These are phyloP conservation scores for Phytopythium ostracodes DNA, from an alignment of 352 stramenopile genomes.

Conservation along the genomic window DNA sequence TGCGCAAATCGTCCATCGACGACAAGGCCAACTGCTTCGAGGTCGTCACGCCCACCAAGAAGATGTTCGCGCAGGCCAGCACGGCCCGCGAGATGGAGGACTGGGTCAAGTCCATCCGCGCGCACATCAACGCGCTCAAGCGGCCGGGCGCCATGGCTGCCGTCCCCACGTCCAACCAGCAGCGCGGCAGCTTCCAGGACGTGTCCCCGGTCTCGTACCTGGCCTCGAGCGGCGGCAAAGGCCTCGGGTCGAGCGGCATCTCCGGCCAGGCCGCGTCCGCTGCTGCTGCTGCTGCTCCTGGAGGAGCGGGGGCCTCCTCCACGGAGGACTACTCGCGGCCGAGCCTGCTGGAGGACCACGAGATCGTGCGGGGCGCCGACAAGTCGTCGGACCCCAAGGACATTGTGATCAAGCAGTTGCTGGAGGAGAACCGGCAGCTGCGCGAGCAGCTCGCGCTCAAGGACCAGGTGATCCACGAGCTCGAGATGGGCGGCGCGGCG, in stretches of 20 bases:
- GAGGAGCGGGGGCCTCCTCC: no score
- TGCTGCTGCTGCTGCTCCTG: no score
- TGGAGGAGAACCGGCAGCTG: constrained; percentile 78
- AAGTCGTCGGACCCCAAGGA: constrained; percentile 84
- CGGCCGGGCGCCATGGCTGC: no score
- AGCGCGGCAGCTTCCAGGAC: constrained; percentile 69
- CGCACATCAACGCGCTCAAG: constrained; percentile 76
- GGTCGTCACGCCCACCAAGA: constrained; percentile 74
- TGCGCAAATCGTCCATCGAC: constrained; percentile 82
- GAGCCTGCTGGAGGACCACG: constrained; percentile 79
- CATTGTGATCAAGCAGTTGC: constrained; percentile 81
- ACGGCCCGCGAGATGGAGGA: constrained; percentile 83
- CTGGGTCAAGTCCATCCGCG: constrained; percentile 82
- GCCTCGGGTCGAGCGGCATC: background rate
- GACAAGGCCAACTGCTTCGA: constrained; percentile 88
- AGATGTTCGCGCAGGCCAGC: constrained; percentile 83
- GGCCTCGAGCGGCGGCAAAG: constrained; percentile 17
- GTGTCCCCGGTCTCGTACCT: constrained; percentile 19
- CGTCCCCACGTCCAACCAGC: no score
- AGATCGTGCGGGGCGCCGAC: constrained; percentile 77
- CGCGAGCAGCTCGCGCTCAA: constrained; percentile 78
- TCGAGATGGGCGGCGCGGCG: constrained; percentile 57
- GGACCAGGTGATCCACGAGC: constrained; percentile 80
- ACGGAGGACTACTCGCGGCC: constrained; percentile 82
- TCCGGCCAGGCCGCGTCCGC: constrained; percentile 9